Evolutionary conservation across 2,329 filamentous ascomycete genomes (phyloP), one percentile per base, ranked within the genome.

Genomic region (Phaeosphaeria sp.): DNA sequence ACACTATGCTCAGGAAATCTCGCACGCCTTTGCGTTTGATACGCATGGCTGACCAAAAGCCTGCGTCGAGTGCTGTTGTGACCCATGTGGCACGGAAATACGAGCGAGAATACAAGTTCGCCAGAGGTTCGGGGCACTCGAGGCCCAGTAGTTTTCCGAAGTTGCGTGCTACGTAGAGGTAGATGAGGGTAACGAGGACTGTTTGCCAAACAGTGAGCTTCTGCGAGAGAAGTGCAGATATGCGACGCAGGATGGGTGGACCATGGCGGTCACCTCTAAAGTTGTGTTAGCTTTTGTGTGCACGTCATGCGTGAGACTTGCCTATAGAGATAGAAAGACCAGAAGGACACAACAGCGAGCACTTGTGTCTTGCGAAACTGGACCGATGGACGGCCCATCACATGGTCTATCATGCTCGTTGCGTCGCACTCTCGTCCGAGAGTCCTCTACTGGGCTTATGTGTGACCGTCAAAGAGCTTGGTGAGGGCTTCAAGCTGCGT

Each of bases 41-140:
- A 69, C 88, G 90, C 95, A 99, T 99, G 33, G 95, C 95, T 0
- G 93, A 97, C 95, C 95, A 99, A 77, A 97, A 99, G 1, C 95
- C 95, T 6, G 95, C 95, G 70, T 99, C 95, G 59, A 99, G 80
- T 0, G 93, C 95, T 0, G 95, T 99, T 52, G 95, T 89, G 17
- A 98, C 87, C 95, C 95, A 99, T 74, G 95, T 99, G 54, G 95
- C 95, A 49, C 95, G 89, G 77, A 97, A 99, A 80, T 96, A 99
- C 25, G 91, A 89, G 51, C 92, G 85, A 53, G 91, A 92, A 80
- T 99, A 99, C 75, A 98, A 89, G 73, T 96, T 97, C 27, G 93
- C 91, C 72, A 99, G 84, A 20, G 95, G 95, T 71, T 99, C 95
- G 3, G 95, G 94, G 65, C 90, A 93, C 66, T 97, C 93, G 51